phyloP scores from a whole-genome alignment of 1,284 basidiomycete genomes.

The Neolentinus lepideus region DNA sequence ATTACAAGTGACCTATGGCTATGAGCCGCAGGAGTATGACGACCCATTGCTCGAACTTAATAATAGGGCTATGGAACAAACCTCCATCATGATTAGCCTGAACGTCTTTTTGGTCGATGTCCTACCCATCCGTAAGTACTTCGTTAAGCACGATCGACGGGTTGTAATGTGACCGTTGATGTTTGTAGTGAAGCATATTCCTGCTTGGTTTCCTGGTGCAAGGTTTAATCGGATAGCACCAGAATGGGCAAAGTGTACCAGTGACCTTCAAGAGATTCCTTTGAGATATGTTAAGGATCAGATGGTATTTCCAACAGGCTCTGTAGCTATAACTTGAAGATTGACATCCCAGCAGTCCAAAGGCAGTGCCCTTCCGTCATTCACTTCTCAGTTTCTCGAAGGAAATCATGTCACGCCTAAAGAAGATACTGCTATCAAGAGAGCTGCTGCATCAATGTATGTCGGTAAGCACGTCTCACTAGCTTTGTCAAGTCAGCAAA shows the following conservation, averaged over 20 bases:
- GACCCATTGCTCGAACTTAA: conserved; percentile 22
- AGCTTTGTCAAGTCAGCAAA: no score
- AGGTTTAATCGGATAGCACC: conserved; percentile 15
- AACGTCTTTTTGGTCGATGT: conserved; percentile 18
- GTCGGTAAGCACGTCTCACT: conserved; percentile 10
- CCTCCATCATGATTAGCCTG: not conserved
- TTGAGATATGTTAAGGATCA: conserved; percentile 13
- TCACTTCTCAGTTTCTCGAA: conserved; percentile 10
- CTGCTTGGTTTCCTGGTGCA: conserved; percentile 21
- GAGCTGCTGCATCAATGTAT: conserved; percentile 14
- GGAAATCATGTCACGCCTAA: conserved; percentile 7
- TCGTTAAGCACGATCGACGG: not conserved
- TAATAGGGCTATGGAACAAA: not conserved
- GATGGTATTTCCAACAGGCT: conserved; percentile 8
- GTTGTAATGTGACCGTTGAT: not conserved
- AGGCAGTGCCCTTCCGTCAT: conserved; percentile 12
- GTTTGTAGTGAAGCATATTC: conserved; percentile 14
- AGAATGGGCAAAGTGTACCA: conserved; percentile 10
- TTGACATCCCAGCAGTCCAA: conserved; percentile 4
- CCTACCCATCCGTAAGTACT: conserved; percentile 15
- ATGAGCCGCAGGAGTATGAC: conserved; percentile 21
- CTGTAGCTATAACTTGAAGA: not conserved
- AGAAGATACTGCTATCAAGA: conserved; percentile 13
- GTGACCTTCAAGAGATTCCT: conserved; percentile 14
- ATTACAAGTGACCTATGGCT: conserved; percentile 28